Percentiles rank a stretch among this genome's conserved stretches.
Conservation (phyloP, 208 protist genomes). For the Trypanosoma melophagium region DNA sequence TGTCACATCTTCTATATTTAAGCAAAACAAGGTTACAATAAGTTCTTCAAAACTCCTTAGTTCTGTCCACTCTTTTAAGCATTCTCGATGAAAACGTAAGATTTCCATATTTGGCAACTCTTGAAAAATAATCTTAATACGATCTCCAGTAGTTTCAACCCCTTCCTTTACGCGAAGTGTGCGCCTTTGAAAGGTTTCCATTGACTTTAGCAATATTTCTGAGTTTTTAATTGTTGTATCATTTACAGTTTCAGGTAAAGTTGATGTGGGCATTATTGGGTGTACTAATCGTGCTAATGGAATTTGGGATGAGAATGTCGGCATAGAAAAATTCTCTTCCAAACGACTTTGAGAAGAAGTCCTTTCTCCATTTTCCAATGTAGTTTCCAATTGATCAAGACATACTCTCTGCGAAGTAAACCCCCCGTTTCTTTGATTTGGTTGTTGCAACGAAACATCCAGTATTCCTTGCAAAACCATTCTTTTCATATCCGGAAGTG, state of each 20-base stretch:
- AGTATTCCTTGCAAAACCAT: slow-evolving; percentile 4
- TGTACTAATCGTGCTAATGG: not conserved
- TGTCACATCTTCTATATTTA: not conserved
- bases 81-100: slow-evolving; percentile 13
- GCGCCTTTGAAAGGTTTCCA: slow-evolving; percentile 12
- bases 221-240: not conserved
- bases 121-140: slow-evolving; percentile 2
- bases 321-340: not conserved
- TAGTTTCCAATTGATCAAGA: not conserved
- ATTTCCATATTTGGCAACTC: slow-evolving; percentile 5
- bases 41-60: slow-evolving; percentile 28
- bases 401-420: not conserved
- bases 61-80: slow-evolving; percentile 15
- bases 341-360: not conserved
- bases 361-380: not conserved
- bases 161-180: slow-evolving; percentile 5
- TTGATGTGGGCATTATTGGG: not conserved
- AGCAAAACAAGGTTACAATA: slow-evolving; percentile 17
- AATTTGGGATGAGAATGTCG: slow-evolving; percentile 15
- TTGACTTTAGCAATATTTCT: not conserved
- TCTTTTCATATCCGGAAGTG: slow-evolving; percentile 17
- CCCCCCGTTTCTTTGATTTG: not conserved
- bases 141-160: not conserved
- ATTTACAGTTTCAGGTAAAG: not conserved
- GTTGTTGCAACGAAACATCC: not conserved